A percentile compares a stretch with the other conserved stretches of the same genome.
Evolutionary conservation across 2,329 filamentous ascomycete genomes (phyloP).

Genomic region (Polychaeton citri): DNA sequence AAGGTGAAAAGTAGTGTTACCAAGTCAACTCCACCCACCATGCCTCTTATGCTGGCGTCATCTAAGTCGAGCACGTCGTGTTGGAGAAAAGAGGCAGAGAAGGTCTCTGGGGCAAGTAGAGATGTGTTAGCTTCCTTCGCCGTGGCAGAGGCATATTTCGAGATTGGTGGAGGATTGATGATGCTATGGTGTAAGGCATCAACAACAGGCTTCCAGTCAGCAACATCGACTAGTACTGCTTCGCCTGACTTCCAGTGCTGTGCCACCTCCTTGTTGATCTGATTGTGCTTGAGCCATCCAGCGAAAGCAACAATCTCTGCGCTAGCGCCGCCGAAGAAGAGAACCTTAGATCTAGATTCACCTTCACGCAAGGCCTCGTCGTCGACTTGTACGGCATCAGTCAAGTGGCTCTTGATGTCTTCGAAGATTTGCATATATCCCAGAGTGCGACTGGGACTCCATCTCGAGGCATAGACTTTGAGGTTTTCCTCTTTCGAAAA

Average conservation of each 20-base stretch:
- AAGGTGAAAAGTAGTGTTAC: conserved; percentile 86
- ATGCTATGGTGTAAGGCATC: conserved; percentile 44
- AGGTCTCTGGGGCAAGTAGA: conserved; percentile 18
- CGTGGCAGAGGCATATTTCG: conserved; percentile 34
- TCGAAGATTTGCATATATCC: conserved; percentile 58
- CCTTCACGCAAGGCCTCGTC: no score
- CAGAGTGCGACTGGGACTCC: conserved; percentile 77
- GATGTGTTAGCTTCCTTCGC: conserved; percentile 28
- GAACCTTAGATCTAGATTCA: conserved; percentile 27
- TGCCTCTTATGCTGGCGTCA: conserved; percentile 20
- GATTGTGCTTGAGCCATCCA: conserved; percentile 27
- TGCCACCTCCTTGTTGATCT: conserved; percentile 8
- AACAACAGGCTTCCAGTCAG: conserved; percentile 58
- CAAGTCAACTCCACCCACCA: conserved; percentile 29
- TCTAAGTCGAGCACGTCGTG: conserved; percentile 36
- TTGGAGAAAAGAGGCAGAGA: conserved; percentile 32
- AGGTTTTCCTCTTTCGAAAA: conserved; percentile 62
- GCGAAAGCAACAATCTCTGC: conserved; percentile 54
- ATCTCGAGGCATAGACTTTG: conserved; percentile 73
- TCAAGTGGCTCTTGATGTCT: conserved; percentile 17
- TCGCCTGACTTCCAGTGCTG: conserved; percentile 7
- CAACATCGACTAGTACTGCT: conserved; percentile 66
- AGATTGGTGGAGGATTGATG: conserved; percentile 34
- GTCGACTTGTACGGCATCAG: conserved; percentile 1
- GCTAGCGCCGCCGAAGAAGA: conserved; percentile 52